These are phyloP conservation scores for Amylocystis lapponica DNA, from an alignment of 768 basidiomycete genomes.

Conservation along the genomic window DNA sequence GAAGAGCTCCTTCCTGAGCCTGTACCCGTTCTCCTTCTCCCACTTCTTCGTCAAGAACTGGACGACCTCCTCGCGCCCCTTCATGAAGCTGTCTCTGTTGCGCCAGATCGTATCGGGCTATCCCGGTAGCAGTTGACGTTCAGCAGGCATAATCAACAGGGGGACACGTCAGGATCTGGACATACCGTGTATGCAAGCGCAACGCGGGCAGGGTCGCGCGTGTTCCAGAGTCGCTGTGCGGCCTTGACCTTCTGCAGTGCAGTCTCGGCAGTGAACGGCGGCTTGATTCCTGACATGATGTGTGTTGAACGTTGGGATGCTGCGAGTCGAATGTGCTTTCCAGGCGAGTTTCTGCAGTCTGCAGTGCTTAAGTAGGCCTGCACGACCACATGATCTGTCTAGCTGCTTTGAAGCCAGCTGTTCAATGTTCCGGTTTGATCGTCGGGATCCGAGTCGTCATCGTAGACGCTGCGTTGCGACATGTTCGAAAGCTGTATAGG, in stretches of 20 bases:
- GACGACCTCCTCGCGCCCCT: slow-evolving; percentile 38
- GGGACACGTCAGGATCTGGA: too few relatives aligned
- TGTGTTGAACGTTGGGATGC: neutral
- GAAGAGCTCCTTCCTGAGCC: slow-evolving; percentile 48
- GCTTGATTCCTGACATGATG: slow-evolving; percentile 17
- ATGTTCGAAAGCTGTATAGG: too few relatives aligned
- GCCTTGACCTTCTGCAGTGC: slow-evolving; percentile 41
- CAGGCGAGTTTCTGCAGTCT: too few relatives aligned
- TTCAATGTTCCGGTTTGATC: too few relatives aligned
- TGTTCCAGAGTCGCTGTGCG: slow-evolving; percentile 49
- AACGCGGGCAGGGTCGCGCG: slow-evolving; percentile 28
- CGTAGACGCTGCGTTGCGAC: too few relatives aligned
- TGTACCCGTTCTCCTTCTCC: slow-evolving; percentile 44
- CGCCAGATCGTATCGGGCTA: slow-evolving; percentile 45
- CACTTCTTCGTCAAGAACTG: slow-evolving; percentile 47
- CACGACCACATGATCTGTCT: too few relatives aligned
- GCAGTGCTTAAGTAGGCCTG: too few relatives aligned
- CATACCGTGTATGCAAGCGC: slow-evolving; percentile 42
- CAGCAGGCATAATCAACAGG: too few relatives aligned
- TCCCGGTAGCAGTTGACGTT: too few relatives aligned
- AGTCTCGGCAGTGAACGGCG: slow-evolving; percentile 28
- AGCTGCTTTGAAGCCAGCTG: too few relatives aligned
- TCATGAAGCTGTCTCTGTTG: slow-evolving; percentile 46
- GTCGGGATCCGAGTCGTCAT: too few relatives aligned
- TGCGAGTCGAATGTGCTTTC: too few relatives aligned